Evolutionary conservation across 2,329 filamentous ascomycete genomes (phyloP).

Genomic region (Colletotrichum tanaceti): DNA sequence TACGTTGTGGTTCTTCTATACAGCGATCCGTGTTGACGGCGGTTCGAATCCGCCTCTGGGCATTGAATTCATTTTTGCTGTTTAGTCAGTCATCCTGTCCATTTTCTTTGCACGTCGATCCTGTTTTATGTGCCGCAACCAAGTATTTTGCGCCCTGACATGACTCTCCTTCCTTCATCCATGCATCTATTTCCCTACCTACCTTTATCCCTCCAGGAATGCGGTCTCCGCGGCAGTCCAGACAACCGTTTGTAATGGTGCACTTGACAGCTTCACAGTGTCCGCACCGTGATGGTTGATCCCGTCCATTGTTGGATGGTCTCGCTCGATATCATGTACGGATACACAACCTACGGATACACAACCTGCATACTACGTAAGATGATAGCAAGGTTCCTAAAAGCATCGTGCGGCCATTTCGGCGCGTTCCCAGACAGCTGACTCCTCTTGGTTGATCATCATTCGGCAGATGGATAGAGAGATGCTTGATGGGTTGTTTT

Average conservation of each 20-base stretch:
- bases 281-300: not conserved
- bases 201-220: not conserved
- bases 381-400: conserved; percentile 25
- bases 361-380: conserved; percentile 2
- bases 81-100: too few species aligned
- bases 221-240: not conserved
- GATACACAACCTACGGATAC: too few species aligned
- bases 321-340: not conserved
- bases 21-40: conserved; percentile 41
- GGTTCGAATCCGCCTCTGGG: conserved; percentile 43
- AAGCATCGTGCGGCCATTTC: conserved; percentile 26
- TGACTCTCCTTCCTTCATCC: not conserved
- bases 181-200: too few species aligned
- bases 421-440: conserved; percentile 23
- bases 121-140: not conserved
- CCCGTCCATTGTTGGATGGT: not conserved
- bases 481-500: not conserved
- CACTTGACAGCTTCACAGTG: not conserved
- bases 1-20: conserved; percentile 42
- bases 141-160: not conserved
- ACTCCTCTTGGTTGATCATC: conserved; percentile 29
- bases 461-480: conserved; percentile 20
- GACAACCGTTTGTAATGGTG: not conserved
- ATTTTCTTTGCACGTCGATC: too few species aligned
- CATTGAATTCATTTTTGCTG: not conserved